Percentiles rank a stretch among this genome's conserved stretches.
These are phyloP conservation scores for Marchantia paleacea DNA, from an alignment of 225 moss, liverwort and hornwort genomes.

Conservation along the genomic window DNA sequence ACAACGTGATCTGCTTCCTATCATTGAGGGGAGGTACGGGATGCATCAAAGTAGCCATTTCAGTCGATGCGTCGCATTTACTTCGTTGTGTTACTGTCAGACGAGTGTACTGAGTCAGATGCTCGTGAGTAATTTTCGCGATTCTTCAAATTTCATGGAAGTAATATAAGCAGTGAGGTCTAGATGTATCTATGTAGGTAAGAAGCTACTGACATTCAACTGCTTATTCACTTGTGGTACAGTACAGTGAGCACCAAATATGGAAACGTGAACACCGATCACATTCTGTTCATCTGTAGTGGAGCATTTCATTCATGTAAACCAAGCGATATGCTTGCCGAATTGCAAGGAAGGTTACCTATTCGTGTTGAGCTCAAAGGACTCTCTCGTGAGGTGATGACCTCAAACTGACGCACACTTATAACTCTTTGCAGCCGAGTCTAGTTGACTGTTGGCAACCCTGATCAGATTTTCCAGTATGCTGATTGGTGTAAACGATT, in stretches of 20 bases:
- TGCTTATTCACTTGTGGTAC: slow-evolving; percentile 24
- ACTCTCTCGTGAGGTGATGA: slow-evolving; percentile 68
- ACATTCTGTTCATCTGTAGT: slow-evolving; percentile 92
- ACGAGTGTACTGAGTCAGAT: too few relatives aligned
- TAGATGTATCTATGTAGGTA: too few relatives aligned
- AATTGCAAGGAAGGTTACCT: slow-evolving; percentile 85
- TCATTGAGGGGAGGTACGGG: slow-evolving; percentile 80
- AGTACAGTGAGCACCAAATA: slow-evolving; percentile 86
- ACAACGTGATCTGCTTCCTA: slow-evolving; percentile 78
- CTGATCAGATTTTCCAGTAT: background rate
- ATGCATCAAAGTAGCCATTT: background rate
- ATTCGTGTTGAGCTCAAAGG: slow-evolving; percentile 81
- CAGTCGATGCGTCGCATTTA: background rate
- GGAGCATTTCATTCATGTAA: slow-evolving; percentile 92
- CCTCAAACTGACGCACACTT: background rate
- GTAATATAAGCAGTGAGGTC: too few relatives aligned
- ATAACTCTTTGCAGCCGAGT: background rate
- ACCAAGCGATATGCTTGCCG: slow-evolving; percentile 94
- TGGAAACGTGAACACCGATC: slow-evolving; percentile 88
- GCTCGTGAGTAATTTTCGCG: too few relatives aligned
- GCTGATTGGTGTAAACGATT: slow-evolving; percentile 1
- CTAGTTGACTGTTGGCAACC: background rate
- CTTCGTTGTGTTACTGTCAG: background rate
- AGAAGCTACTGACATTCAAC: background rate
- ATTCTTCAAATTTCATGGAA: too few relatives aligned